These are phyloP conservation scores for Arthromyces matolae DNA, from an alignment of 768 basidiomycete species.

Conservation along the genomic window DNA sequence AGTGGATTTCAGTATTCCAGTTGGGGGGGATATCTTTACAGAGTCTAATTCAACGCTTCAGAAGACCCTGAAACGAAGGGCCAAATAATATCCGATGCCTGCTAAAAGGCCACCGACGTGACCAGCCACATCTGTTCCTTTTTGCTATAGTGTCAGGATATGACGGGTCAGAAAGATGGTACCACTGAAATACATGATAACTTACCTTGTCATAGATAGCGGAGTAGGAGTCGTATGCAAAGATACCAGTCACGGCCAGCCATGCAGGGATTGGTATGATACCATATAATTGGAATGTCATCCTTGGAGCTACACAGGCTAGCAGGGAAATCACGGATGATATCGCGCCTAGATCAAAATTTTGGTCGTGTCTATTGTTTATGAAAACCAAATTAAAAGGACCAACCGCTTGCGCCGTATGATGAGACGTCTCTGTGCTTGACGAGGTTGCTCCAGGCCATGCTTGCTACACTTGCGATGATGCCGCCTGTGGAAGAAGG, in stretches of 20 bases:
- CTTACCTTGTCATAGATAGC: slow-evolving; percentile 39
- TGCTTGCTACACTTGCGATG: slow-evolving; percentile 45
- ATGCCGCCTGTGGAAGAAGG: slow-evolving; percentile 49
- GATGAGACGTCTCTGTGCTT: slow-evolving; percentile 38
- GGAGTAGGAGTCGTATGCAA: slow-evolving; percentile 55
- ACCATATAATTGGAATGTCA: slow-evolving; percentile 68
- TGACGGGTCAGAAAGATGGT: background rate
- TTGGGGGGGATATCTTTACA: too few relatives aligned
- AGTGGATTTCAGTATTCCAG: too few relatives aligned
- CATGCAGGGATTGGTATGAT: slow-evolving; percentile 80
- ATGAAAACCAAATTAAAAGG: background rate
- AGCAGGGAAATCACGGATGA: slow-evolving; percentile 69
- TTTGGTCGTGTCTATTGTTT: background rate
- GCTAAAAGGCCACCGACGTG: slow-evolving; percentile 67
- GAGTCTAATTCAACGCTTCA: too few relatives aligned
- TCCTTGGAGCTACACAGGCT: slow-evolving; percentile 63
- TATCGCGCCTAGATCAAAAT: slow-evolving; percentile 53
- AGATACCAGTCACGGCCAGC: slow-evolving; percentile 65
- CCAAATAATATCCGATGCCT: slow-evolving; percentile 54
- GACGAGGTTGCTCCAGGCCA: slow-evolving; percentile 44
- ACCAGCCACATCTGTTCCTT: slow-evolving; percentile 54
- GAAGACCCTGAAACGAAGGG: slow-evolving; percentile 34
- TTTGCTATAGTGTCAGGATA: slow-evolving; percentile 33
- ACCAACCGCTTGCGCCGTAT: slow-evolving; percentile 73
- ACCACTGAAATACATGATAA: background rate